Evolutionary conservation across 2,329 filamentous ascomycete genomes (phyloP).

Genomic region (Phoma sp.): DNA sequence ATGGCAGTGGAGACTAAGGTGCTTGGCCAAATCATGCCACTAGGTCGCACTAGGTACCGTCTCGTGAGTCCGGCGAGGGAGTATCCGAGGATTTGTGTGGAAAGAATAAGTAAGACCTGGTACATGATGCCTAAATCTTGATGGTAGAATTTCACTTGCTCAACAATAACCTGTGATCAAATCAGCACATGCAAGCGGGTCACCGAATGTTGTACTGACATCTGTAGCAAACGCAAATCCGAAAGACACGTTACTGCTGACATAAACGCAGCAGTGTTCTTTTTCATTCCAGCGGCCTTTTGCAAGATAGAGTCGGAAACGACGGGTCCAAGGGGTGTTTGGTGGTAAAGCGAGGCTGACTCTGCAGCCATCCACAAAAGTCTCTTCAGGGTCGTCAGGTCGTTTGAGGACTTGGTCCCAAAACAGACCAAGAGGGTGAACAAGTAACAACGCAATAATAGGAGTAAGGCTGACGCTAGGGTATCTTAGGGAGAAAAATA

Average conservation of each 20-base stretch:
- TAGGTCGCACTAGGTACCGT: slow-evolving; percentile 81
- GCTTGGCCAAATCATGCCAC: slow-evolving; percentile 90
- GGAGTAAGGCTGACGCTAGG: slow-evolving; percentile 89
- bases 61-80: slow-evolving; percentile 83
- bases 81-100: slow-evolving; percentile 86
- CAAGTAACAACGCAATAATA: slow-evolving; percentile 84
- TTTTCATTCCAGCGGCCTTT: slow-evolving; percentile 88
- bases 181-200: slow-evolving; percentile 17
- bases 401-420: slow-evolving; percentile 79
- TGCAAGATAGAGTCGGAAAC: slow-evolving; percentile 74
- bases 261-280: slow-evolving; percentile 87
- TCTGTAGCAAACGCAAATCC: slow-evolving; percentile 90
- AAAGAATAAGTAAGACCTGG: slow-evolving; percentile 82
- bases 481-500: slow-evolving; percentile 90
- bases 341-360: slow-evolving; percentile 19
- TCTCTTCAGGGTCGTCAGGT: slow-evolving; percentile 61
- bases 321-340: slow-evolving; percentile 39
- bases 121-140: slow-evolving; percentile 79
- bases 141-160: slow-evolving; percentile 88
- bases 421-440: slow-evolving; percentile 80
- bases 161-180: slow-evolving; percentile 72
- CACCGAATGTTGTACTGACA: slow-evolving; percentile 50
- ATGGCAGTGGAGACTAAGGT: slow-evolving; percentile 89
- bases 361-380: slow-evolving; percentile 65
- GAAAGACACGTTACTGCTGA: slow-evolving; percentile 88